Percentiles rank a stretch among this genome's conserved stretches.
These are phyloP conservation scores for Solanum pennellii DNA, from an alignment of 257 asterid genomes.

Conservation along the genomic window DNA sequence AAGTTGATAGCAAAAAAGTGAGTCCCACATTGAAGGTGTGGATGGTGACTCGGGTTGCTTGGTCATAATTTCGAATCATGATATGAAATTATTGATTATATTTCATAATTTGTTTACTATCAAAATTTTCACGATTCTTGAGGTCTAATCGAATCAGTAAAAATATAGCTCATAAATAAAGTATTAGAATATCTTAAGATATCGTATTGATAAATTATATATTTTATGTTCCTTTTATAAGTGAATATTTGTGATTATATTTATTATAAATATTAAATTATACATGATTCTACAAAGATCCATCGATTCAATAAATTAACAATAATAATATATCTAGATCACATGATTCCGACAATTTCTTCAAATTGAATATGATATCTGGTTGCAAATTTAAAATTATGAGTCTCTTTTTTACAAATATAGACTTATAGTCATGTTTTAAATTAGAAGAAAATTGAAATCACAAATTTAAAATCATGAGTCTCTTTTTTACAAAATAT, in stretches of 20 bases:
- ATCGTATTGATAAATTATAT: not conserved
- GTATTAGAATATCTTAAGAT: not conserved
- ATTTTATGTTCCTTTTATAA: not conserved
- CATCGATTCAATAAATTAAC: not conserved
- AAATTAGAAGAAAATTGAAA: not conserved
- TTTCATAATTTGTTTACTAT: not conserved
- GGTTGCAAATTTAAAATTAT: not conserved
- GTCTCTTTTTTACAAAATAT: too few species aligned
- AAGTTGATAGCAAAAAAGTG: not conserved
- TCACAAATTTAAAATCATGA: not conserved
- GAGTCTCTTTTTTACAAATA: not conserved
- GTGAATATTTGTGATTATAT: not conserved
- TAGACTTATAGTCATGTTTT: not conserved
- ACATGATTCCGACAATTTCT: not conserved
- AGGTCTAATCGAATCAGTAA: not conserved
- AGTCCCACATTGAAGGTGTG: not conserved
- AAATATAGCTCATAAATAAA: not conserved
- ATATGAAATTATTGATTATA: not conserved
- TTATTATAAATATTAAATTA: not conserved
- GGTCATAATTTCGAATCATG: not conserved
- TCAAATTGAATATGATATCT: not conserved
- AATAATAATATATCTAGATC: not conserved
- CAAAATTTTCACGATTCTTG: rapidly evolving
- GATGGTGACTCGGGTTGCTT: not conserved
- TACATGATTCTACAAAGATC: not conserved